These are phyloP conservation scores for Harringtonia aguacate DNA, from an alignment of 2,329 filamentous ascomycete species.

Conservation along the genomic window DNA sequence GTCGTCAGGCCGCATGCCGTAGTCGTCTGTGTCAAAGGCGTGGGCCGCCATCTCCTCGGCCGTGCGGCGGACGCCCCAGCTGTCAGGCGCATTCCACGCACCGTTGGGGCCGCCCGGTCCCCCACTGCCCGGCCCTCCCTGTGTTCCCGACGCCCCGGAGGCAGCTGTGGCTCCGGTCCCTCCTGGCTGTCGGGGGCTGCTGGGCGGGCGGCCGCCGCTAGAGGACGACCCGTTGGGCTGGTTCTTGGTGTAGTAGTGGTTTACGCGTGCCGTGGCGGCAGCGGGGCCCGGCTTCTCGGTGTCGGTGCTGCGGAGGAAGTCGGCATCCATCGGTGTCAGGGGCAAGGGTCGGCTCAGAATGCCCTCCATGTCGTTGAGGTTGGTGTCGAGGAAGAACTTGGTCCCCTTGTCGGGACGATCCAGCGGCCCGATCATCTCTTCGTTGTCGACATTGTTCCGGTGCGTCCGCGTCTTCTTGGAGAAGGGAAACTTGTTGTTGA, in stretches of 20 bases:
- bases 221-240: neutral
- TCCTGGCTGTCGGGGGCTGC: too few relatives aligned
- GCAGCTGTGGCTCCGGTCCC: neutral
- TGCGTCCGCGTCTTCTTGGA: slow-evolving; percentile 41
- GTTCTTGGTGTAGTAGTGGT: slow-evolving; percentile 12
- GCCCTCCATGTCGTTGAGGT: slow-evolving; percentile 83
- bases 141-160: too few relatives aligned
- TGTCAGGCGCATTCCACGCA: slow-evolving; percentile 89
- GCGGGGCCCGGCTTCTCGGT: slow-evolving; percentile 23
- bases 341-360: slow-evolving; percentile 66
- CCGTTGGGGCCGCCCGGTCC: slow-evolving; percentile 31
- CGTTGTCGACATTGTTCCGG: slow-evolving; percentile 39
- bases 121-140: neutral
- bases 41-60: slow-evolving; percentile 52
- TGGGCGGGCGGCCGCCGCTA: too few relatives aligned
- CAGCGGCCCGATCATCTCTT: slow-evolving; percentile 49
- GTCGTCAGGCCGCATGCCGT: slow-evolving; percentile 59
- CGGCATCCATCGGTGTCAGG: slow-evolving; percentile 58
- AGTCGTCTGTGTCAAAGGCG: slow-evolving; percentile 54
- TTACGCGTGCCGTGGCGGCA: slow-evolving; percentile 4
- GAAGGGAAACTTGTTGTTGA: slow-evolving; percentile 54
- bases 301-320: slow-evolving; percentile 34
- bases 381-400: slow-evolving; percentile 73
- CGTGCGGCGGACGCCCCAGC: slow-evolving; percentile 79
- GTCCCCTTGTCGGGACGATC: slow-evolving; percentile 42